Evolutionary conservation across 768 basidiomycete species (phyloP).

Genomic region (Grammothele lineata): DNA sequence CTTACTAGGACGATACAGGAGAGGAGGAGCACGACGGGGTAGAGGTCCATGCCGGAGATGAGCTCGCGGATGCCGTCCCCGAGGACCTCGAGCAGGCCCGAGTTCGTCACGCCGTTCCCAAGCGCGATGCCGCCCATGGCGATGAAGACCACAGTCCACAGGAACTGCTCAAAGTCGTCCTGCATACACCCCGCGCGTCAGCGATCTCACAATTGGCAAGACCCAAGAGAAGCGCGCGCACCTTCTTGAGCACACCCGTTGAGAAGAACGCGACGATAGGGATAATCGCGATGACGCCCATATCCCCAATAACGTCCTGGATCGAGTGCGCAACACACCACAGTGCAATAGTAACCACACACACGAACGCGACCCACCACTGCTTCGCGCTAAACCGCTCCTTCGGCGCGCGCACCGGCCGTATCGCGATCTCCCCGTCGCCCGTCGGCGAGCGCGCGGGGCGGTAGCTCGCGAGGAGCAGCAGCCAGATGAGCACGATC

Average conservation of each 20-base stretch:
- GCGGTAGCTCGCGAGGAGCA: conserved; percentile 79
- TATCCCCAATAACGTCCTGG: conserved; percentile 79
- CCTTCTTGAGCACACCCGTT: conserved; percentile 91
- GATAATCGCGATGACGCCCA: conserved; percentile 95
- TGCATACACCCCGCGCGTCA: conserved; percentile 27
- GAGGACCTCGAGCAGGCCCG: conserved; percentile 81
- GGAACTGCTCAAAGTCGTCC: conserved; percentile 94
- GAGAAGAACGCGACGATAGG: conserved; percentile 94
- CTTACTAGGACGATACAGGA: conserved; percentile 28
- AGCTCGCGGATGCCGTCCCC: conserved; percentile 55
- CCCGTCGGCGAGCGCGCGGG: conserved; percentile 70
- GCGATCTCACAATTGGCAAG: not conserved
- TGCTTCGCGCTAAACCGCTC: conserved; percentile 83
- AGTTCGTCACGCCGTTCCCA: conserved; percentile 88
- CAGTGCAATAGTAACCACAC: conserved; percentile 75
- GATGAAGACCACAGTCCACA: conserved; percentile 93
- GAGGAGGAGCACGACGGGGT: conserved; percentile 67
- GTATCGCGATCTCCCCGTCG: conserved; percentile 77
- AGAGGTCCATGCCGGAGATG: conserved; percentile 59
- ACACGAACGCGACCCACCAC: conserved; percentile 85
- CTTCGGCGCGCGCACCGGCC: conserved; percentile 75
- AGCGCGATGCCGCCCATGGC: conserved; percentile 98
- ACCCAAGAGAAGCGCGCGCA: conserved; percentile 25
- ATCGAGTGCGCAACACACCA: conserved; percentile 89
- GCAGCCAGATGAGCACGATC: conserved; percentile 86